A percentile compares a stretch with the other conserved stretches of the same genome.
Conservation (phyloP, 2,329 filamentous ascomycete genomes). For the Orbilia blumenaviensis region DNA sequence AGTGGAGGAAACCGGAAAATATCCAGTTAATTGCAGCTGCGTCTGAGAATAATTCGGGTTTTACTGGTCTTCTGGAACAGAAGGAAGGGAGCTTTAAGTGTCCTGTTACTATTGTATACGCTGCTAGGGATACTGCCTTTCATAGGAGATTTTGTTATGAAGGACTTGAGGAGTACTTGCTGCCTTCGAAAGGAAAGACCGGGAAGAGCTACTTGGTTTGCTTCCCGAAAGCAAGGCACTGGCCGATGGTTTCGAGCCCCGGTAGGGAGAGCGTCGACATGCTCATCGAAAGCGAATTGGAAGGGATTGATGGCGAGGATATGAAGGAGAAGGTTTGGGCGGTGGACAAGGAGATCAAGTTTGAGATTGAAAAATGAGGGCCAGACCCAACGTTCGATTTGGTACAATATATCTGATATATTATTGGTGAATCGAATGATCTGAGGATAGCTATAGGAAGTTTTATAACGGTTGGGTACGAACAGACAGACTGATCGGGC, state of each 20-base stretch:
- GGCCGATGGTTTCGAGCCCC: slow-evolving; percentile 47
- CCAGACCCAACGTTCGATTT: too few relatives aligned
- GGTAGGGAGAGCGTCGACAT: slow-evolving; percentile 42
- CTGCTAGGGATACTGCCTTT: slow-evolving; percentile 28
- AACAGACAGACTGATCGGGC: neutral
- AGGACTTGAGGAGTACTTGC: slow-evolving; percentile 45
- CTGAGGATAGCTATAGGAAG: too few relatives aligned
- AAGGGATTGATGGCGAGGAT: slow-evolving; percentile 30
- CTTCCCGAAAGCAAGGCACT: slow-evolving; percentile 33
- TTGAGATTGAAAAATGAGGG: slow-evolving; percentile 44
- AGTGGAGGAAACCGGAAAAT: slow-evolving; percentile 43
- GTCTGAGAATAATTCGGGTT: slow-evolving; percentile 21
- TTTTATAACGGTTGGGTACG: too few relatives aligned
- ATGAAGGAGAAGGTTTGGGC: slow-evolving; percentile 40
- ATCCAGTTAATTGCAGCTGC: slow-evolving; percentile 27
- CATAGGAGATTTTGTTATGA: slow-evolving; percentile 47
- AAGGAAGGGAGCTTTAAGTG: slow-evolving; percentile 36
- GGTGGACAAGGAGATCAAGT: slow-evolving; percentile 36
- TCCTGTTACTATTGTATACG: slow-evolving; percentile 46
- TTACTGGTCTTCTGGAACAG: slow-evolving; percentile 27
- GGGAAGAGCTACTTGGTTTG: slow-evolving; percentile 41
- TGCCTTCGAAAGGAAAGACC: slow-evolving; percentile 6
- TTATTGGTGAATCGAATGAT: too few relatives aligned
- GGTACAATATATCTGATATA: too few relatives aligned
- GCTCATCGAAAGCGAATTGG: slow-evolving; percentile 42